Conservation (phyloP, 1,284 basidiomycete species). For the Ustilago hordei region DNA sequence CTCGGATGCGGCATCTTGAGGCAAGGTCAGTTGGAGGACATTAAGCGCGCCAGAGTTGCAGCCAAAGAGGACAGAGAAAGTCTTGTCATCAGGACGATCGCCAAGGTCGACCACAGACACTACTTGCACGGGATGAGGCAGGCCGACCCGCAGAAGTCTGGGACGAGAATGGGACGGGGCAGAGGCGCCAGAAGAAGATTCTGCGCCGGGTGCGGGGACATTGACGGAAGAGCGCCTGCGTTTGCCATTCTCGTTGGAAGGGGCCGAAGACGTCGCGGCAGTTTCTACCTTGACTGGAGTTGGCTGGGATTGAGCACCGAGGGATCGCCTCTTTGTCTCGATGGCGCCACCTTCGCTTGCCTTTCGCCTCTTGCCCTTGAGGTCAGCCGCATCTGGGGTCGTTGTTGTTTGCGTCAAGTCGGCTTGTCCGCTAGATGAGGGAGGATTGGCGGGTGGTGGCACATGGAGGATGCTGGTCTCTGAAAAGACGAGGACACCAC, state of each 20-base stretch:
- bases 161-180: slow-evolving; percentile 10
- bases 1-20: slow-evolving; percentile 3
- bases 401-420: background rate
- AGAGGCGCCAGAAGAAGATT: slow-evolving; percentile 18
- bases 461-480: slow-evolving; percentile 61
- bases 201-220: slow-evolving; percentile 5
- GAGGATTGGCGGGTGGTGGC: slow-evolving; percentile 44
- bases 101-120: slow-evolving; percentile 41
- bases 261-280: slow-evolving; percentile 6
- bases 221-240: slow-evolving; percentile 47
- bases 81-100: slow-evolving; percentile 7
- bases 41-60: slow-evolving; percentile 42
- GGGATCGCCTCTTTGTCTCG: slow-evolving; percentile 24
- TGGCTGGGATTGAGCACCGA: slow-evolving; percentile 12
- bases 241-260: slow-evolving; percentile 58
- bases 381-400: slow-evolving; percentile 10
- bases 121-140: slow-evolving; percentile 56
- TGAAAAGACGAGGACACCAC: slow-evolving; percentile 64
- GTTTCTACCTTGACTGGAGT: slow-evolving; percentile 7
- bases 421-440: background rate
- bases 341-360: slow-evolving; percentile 37
- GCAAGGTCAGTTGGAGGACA: slow-evolving; percentile 42
- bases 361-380: slow-evolving; percentile 57
- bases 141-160: slow-evolving; percentile 39
- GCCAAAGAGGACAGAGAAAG: slow-evolving; percentile 50